Evolutionary conservation across 148 eudicot genomes (phyloP).

Genomic region (Cornus florida): DNA sequence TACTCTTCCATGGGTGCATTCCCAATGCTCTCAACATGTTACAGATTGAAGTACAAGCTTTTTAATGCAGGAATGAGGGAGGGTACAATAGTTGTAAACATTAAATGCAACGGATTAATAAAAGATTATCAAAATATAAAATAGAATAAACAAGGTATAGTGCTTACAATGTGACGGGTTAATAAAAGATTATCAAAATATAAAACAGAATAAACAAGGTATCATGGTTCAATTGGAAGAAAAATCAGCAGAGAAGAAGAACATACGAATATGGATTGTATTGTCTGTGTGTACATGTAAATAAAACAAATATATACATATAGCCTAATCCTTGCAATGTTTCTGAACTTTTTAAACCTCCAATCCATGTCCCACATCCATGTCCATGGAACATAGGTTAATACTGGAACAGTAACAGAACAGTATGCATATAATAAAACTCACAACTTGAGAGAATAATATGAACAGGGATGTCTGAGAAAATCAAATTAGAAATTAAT

Average conservation of each 20-base stretch:
- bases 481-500: neutral
- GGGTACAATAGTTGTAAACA: too few species aligned
- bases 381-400: neutral
- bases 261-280: neutral
- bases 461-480: neutral
- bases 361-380: neutral
- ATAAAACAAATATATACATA: neutral
- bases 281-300: neutral
- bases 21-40: neutral
- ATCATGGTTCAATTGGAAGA: neutral
- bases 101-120: too few species aligned
- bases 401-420: neutral
- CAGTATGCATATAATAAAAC: neutral
- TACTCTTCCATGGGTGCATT: neutral
- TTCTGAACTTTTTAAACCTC: neutral
- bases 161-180: too few species aligned
- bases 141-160: neutral
- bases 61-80: neutral
- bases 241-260: neutral
- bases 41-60: neutral
- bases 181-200: neutral
- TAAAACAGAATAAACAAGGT: neutral
- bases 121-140: neutral
- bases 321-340: neutral
- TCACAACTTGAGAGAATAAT: constrained; percentile 9